phyloP scores from a whole-genome alignment of 2,329 filamentous ascomycete species.

The Verticillium dahliae region DNA sequence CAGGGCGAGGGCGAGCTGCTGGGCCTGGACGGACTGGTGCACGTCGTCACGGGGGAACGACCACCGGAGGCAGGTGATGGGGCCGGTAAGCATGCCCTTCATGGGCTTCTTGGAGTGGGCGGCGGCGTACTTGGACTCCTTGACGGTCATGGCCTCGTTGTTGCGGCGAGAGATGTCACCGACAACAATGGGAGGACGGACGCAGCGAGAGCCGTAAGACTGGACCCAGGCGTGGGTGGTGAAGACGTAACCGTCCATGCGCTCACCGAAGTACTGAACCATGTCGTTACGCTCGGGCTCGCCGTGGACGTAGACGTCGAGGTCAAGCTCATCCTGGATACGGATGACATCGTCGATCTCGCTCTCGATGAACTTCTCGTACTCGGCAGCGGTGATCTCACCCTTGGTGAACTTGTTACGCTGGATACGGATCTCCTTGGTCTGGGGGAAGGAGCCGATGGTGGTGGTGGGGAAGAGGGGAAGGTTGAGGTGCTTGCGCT shows the following conservation, averaged over 20 bases:
- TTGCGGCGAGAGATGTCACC: slow-evolving; percentile 96
- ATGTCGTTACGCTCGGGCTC: slow-evolving; percentile 99
- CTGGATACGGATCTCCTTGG: slow-evolving; percentile 93
- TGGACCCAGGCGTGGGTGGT: slow-evolving; percentile 99
- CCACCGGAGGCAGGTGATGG: slow-evolving; percentile 98
- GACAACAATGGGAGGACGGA: slow-evolving; percentile 96
- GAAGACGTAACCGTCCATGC: slow-evolving; percentile 93
- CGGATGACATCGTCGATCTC: slow-evolving; percentile 93
- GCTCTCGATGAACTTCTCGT: slow-evolving; percentile 99
- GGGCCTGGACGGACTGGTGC: slow-evolving; percentile 97
- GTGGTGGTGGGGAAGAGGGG: slow-evolving; percentile 98
- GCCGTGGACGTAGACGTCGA: slow-evolving; percentile 96
- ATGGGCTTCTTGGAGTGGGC: slow-evolving; percentile 97
- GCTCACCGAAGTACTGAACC: slow-evolving; percentile 99
- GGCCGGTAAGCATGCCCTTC: slow-evolving; percentile 99
- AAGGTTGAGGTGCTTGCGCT: slow-evolving; percentile 88
- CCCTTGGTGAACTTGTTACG: slow-evolving; percentile 99
- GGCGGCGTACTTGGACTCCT: slow-evolving; percentile 99
- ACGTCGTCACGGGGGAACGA: slow-evolving; percentile 99
- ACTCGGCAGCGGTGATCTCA: slow-evolving; percentile 85
- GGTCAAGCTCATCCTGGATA: slow-evolving; percentile 95
- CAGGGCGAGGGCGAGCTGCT: slow-evolving; percentile 96
- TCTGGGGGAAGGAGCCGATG: slow-evolving; percentile 99
- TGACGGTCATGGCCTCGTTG: slow-evolving; percentile 82
- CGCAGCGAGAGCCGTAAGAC: slow-evolving; percentile 96